A percentile compares a stretch with the other conserved stretches of the same genome.
phyloP scores from a whole-genome alignment of 768 basidiomycete genomes.

The Lyophyllum atratum region DNA sequence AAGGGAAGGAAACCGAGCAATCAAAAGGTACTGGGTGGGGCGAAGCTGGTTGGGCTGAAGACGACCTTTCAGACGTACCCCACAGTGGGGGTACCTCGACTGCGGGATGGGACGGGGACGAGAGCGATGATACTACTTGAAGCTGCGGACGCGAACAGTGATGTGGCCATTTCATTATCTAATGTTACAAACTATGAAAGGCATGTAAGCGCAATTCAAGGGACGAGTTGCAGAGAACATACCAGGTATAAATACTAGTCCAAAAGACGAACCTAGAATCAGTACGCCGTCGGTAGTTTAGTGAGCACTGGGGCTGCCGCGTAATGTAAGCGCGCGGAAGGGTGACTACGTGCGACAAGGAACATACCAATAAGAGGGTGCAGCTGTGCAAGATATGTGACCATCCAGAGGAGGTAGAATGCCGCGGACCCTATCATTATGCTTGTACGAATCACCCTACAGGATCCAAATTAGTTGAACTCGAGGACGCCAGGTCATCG shows the following conservation, averaged over 20 bases:
- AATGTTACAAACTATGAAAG: conserved; percentile 28
- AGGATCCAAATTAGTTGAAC: conserved; percentile 2
- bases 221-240: conserved; percentile 1
- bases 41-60: conserved; percentile 4
- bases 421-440: conserved; percentile 76
- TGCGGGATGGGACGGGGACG: conserved; percentile 48
- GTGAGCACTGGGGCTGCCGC: conserved; percentile 17
- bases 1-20: conserved; percentile 1
- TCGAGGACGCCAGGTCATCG: neutral
- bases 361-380: conserved; percentile 81
- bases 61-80: conserved; percentile 10
- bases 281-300: no score
- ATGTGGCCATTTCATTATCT: conserved; percentile 19
- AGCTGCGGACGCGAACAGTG: neutral
- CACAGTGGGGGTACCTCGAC: conserved; percentile 34
- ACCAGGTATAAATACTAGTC: conserved; percentile 36
- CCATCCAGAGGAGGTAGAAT: conserved; percentile 96
- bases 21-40: neutral
- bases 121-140: conserved; percentile 40
- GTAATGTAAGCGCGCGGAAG: neutral
- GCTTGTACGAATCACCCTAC: conserved; percentile 81
- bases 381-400: conserved; percentile 95
- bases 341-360: neutral
- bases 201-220: neutral
- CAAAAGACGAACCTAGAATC: no score